These are phyloP conservation scores for Vigna trinervia DNA, from an alignment of 306 rosid genomes.

Conservation along the genomic window DNA sequence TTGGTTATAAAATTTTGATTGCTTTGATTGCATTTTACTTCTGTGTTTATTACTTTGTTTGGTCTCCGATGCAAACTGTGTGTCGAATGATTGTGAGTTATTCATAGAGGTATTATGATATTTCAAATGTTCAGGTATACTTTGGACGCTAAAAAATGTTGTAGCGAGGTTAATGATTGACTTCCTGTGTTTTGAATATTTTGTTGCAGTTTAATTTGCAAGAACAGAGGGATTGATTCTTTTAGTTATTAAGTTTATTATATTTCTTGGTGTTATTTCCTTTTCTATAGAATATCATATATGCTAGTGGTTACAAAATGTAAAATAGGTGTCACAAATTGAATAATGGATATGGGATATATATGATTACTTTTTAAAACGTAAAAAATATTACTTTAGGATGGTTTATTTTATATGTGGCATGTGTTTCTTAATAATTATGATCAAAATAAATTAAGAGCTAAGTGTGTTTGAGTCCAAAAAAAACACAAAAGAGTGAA, in stretches of 20 bases:
- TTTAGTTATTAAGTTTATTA: neutral
- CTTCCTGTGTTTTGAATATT: conserved; percentile 23
- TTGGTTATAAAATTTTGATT: conserved; percentile 81
- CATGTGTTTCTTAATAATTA: no score
- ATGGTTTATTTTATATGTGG: no score
- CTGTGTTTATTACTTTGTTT: conserved; percentile 33
- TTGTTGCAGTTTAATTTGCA: conserved; percentile 10
- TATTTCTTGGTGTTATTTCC: neutral
- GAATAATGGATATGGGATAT: no score
- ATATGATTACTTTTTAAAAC: no score
- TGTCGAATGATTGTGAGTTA: neutral
- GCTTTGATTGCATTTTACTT: conserved; percentile 23
- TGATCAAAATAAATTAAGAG: no score
- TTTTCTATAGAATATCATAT: neutral
- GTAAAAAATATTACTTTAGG: no score
- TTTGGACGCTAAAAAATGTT: neutral
- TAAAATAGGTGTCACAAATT: no score
- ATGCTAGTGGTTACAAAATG: no score
- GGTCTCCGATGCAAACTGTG: conserved; percentile 18
- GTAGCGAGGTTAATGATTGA: conserved; percentile 25
- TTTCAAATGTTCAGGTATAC: conserved; percentile 18
- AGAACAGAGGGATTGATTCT: neutral
- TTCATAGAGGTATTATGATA: conserved; percentile 14
- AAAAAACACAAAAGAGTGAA: no score
- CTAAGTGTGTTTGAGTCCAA: no score